These are phyloP conservation scores for Aphanomyces astaci DNA, from an alignment of 352 stramenopile species.

Conservation along the genomic window DNA sequence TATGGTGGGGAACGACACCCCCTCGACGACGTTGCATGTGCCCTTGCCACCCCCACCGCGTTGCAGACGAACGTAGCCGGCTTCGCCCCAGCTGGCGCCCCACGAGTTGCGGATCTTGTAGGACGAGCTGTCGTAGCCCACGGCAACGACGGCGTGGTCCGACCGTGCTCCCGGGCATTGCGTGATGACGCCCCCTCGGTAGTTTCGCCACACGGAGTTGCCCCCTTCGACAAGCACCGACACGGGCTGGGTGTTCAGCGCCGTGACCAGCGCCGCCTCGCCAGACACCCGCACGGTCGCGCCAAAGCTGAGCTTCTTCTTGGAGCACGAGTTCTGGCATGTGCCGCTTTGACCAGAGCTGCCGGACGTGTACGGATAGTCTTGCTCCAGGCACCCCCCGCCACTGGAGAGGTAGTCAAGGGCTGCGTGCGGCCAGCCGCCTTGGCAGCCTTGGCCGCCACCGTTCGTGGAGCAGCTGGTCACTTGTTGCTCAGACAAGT, in stretches of 20 bases:
- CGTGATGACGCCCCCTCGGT: no score
- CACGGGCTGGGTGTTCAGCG: conserved; percentile 8
- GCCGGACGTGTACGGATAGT: conserved; percentile 71
- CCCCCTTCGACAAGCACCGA: no score
- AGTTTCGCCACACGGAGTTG: no score
- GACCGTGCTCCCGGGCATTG: no score
- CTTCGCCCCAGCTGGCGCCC: conserved; percentile 86
- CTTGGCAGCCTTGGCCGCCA: conserved; percentile 79
- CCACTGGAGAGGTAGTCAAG: conserved; percentile 63
- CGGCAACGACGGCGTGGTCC: no score
- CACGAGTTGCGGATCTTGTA: conserved; percentile 98
- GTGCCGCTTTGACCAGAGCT: conserved; percentile 27
- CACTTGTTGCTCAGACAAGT: conserved; percentile 89
- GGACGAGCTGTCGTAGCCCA: no score
- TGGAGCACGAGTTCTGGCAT: conserved; percentile 38
- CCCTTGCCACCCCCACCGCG: no score
- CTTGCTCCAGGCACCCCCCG: conserved; percentile 67
- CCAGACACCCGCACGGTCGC: conserved; percentile 35
- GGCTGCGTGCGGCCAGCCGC: conserved; percentile 84
- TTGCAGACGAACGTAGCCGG: conserved; percentile 87
- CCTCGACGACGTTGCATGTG: no score
- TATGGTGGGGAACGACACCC: no score
- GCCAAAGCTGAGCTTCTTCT: conserved; percentile 23
- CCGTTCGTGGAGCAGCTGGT: conserved; percentile 77
- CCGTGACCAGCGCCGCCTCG: neutral